Evolutionary conservation across 768 basidiomycete genomes (phyloP).

Genomic region (Amanita pseudoporphyria): DNA sequence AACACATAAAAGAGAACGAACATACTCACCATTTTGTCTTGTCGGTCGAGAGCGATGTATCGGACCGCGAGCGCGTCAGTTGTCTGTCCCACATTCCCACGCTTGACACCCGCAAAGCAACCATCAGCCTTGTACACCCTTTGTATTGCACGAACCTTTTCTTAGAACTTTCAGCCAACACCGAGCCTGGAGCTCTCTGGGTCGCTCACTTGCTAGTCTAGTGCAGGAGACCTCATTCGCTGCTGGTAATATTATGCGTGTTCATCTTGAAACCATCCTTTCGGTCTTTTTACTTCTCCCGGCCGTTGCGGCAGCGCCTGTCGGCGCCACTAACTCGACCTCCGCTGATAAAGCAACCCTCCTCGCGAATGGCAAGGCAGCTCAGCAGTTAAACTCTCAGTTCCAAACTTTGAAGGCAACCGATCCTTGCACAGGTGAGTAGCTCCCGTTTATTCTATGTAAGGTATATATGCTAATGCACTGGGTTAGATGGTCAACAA

Average conservation of each 20-base stretch:
- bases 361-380: slow-evolving; percentile 36
- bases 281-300: slow-evolving; percentile 13
- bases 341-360: slow-evolving; percentile 32
- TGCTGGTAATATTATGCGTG: too few species aligned
- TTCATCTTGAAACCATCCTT: not conserved
- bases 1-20: slow-evolving; percentile 4
- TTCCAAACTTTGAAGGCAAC: slow-evolving; percentile 30
- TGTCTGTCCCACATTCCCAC: slow-evolving; percentile 19
- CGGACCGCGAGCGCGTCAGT: slow-evolving; percentile 20
- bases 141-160: not conserved
- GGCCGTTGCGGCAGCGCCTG: slow-evolving; percentile 13
- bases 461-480: not conserved
- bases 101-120: slow-evolving; percentile 17
- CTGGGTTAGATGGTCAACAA: slow-evolving; percentile 26
- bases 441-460: not conserved
- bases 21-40: slow-evolving; percentile 32
- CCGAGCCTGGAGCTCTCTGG: not conserved
- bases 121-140: slow-evolving; percentile 2
- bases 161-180: not conserved
- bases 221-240: not conserved
- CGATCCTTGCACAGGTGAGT: slow-evolving; percentile 37
- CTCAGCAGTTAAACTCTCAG: slow-evolving; percentile 40
- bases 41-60: slow-evolving; percentile 28
- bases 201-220: not conserved
- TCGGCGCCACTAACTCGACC: slow-evolving; percentile 23